Base-by-base conservation (phyloP, 2,329 filamentous ascomycete genomes). In the Thielaviopsis populi region DNA sequence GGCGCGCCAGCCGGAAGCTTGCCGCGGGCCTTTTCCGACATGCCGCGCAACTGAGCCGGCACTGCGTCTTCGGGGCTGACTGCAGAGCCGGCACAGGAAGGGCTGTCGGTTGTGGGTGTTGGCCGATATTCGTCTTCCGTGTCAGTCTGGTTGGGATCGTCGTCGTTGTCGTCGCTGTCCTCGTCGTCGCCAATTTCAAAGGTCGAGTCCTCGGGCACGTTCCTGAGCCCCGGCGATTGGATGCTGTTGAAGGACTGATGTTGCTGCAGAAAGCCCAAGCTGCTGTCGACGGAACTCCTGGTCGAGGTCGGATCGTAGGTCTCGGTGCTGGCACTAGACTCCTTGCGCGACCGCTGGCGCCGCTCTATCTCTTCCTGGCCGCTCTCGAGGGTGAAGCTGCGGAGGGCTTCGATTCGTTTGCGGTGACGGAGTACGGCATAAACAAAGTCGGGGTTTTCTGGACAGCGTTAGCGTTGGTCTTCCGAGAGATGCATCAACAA, bases 11-110 rank as follows among this genome's bases (percentile, higher is more conserved):
- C 90, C 33, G 92, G 94, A 84, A 95, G 90, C 74, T 99, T 99
- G 7, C 94, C 94, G 60, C 94, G 81, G 17, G 94, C 94, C 73
- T 97, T 99, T 74, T 97, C 94, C 22, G 92, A 96, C 89, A 97
- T 96, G 63, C 91, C 91, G 65, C 89, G 83, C 37, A 95, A 73
- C 72, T 96, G 91, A 22, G 85, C 80, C 15, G 90, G 91, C 10
- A 95, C 83, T 3, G 87, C 86, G 66, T 95, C 91, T 66, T 95
- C 90, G 0, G 82, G 75, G 46, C 78, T 78, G 0, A 83, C 83
- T 0, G 83, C 83, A 0, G 89, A 92, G 3, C 88, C 85, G 24
- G 86, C 82, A 43, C 84, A 80, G 67, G 81, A 79, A 69, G 84
- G 74, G 67, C 80, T 75, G 72, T 87, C 77, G 73, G 84, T 84